These are phyloP conservation scores for Trichocladium uniseriatum DNA, from an alignment of 495 filamentous ascomycete genomes.

Conservation along the genomic window DNA sequence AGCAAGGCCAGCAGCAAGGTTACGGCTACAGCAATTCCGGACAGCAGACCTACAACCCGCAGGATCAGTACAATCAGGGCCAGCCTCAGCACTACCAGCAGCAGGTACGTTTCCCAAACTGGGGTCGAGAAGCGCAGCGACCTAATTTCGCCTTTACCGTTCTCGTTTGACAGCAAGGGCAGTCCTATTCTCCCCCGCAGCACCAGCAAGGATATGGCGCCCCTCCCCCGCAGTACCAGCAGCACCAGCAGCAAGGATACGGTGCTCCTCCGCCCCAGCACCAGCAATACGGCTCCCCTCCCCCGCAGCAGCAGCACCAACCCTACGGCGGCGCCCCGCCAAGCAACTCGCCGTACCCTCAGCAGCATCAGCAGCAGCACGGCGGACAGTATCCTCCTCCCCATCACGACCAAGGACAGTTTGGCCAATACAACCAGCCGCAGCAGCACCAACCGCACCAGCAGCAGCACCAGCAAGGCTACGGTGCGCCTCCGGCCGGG, in stretches of 20 bases:
- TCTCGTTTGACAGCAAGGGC: neutral
- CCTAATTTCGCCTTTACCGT: neutral
- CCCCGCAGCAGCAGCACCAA: too few species aligned
- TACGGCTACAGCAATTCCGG: neutral
- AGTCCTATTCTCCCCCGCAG: neutral
- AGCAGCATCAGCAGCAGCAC: too few species aligned
- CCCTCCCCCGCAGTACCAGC: neutral
- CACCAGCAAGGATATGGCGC: neutral
- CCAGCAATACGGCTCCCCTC: too few species aligned
- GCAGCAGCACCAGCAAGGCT: neutral
- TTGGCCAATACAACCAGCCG: too few species aligned
- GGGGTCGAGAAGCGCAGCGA: too few species aligned
- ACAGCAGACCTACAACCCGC: neutral
- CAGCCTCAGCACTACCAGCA: neutral
- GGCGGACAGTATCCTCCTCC: too few species aligned
- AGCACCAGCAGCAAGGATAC: neutral
- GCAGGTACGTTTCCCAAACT: neutral
- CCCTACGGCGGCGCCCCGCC: too few species aligned
- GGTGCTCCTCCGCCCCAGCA: neutral
- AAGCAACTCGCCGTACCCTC: too few species aligned
- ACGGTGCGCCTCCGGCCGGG: neutral
- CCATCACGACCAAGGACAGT: too few species aligned
- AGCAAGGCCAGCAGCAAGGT: neutral
- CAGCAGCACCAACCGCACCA: neutral
- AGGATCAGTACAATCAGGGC: neutral